A percentile compares a stretch with the other conserved stretches of the same genome.
These are phyloP conservation scores for Vitis hybrid DNA, from an alignment of 177 flowering plant genomes.

Conservation along the genomic window DNA sequence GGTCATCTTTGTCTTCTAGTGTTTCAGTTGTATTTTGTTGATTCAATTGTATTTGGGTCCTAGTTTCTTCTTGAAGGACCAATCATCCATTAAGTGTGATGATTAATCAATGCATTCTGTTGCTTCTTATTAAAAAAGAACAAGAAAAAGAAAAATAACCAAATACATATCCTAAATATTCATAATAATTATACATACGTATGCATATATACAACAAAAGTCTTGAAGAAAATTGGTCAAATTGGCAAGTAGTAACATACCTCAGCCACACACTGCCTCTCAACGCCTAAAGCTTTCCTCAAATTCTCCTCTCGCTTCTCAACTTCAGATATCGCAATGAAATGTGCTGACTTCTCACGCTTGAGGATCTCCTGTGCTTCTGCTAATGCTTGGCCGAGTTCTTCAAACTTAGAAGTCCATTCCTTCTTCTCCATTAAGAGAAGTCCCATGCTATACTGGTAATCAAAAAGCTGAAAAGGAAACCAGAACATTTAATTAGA, in stretches of 20 bases:
- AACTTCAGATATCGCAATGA: constrained; percentile 62
- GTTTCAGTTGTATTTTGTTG: no score
- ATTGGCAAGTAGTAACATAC: constrained; percentile 41
- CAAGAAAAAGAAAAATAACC: no score
- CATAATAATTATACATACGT: no score
- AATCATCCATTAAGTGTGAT: no score
- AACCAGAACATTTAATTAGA: not conserved
- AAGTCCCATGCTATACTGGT: constrained; percentile 93
- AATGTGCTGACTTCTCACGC: constrained; percentile 70
- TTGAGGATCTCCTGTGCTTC: constrained; percentile 71
- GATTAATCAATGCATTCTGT: no score
- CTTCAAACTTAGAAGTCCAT: constrained; percentile 60
- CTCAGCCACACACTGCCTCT: constrained; percentile 73
- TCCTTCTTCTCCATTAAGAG: constrained; percentile 89
- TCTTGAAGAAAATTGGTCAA: no score
- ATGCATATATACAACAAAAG: no score
- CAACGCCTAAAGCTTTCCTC: constrained; percentile 62
- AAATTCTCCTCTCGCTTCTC: constrained; percentile 73
- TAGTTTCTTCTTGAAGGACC: no score
- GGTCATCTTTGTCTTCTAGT: no score
- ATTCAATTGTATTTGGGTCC: no score
- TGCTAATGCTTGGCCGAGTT: constrained; percentile 45
- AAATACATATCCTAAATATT: not conserved
- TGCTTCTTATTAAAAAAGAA: no score
- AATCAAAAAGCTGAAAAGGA: constrained; percentile 67